phyloP scores from a whole-genome alignment of 805 yeast species.

The Vanderwaltozyma polyspora region DNA sequence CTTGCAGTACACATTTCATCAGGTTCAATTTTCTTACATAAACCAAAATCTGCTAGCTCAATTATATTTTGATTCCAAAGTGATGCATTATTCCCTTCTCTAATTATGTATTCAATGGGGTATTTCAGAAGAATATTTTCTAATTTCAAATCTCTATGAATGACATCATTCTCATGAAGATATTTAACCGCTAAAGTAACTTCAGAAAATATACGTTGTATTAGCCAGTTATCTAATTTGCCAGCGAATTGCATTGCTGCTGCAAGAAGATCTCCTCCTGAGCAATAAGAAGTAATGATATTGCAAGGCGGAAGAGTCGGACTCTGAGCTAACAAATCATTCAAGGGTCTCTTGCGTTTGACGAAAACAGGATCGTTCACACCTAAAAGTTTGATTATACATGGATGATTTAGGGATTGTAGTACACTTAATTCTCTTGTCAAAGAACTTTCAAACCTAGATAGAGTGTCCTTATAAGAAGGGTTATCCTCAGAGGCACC shows the following conservation, averaged over 20 bases:
- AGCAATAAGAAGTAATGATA: slow-evolving; percentile 63
- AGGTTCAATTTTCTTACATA: slow-evolving; percentile 58
- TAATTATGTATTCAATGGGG: slow-evolving; percentile 25
- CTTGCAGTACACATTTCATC: slow-evolving; percentile 64
- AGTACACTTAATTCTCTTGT: slow-evolving; percentile 68
- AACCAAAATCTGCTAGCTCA: slow-evolving; percentile 79
- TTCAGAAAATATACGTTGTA: slow-evolving; percentile 60
- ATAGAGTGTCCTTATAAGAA: slow-evolving; percentile 32
- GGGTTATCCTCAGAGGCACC: slow-evolving; percentile 21
- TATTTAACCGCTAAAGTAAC: slow-evolving; percentile 57
- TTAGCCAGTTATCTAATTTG: slow-evolving; percentile 36
- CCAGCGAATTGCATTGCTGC: slow-evolving; percentile 36
- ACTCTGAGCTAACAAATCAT: slow-evolving; percentile 24
- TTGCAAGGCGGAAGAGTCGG: slow-evolving; percentile 24
- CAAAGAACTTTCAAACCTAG: slow-evolving; percentile 49
- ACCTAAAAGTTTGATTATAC: slow-evolving; percentile 53
- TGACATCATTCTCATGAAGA: slow-evolving; percentile 55
- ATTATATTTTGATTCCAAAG: slow-evolving; percentile 28
- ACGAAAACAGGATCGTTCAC: slow-evolving; percentile 22
- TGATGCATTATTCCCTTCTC: slow-evolving; percentile 10
- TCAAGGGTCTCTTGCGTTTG: slow-evolving; percentile 19
- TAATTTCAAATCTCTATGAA: slow-evolving; percentile 85
- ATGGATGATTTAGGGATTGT: slow-evolving; percentile 49
- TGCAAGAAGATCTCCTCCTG: slow-evolving; percentile 78
- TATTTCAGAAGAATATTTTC: slow-evolving; percentile 62